Conservation (phyloP, 1,284 basidiomycete genomes). For the Puccinia hordei region DNA sequence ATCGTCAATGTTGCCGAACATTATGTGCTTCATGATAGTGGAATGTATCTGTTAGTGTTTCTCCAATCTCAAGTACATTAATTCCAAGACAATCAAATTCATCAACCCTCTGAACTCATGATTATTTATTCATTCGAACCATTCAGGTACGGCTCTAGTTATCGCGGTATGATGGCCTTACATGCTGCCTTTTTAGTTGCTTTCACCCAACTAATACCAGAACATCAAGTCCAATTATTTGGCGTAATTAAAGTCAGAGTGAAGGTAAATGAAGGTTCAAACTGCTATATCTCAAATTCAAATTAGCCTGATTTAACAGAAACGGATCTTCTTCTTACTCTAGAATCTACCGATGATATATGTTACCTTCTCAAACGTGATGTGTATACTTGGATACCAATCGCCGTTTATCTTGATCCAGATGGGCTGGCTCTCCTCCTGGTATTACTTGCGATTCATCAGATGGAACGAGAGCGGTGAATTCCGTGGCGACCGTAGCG, state of each 20-base stretch:
- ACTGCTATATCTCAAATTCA: background rate
- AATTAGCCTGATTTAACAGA: background rate
- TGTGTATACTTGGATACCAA: conserved; percentile 83
- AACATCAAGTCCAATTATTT: conserved; percentile 92
- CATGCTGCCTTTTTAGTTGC: conserved; percentile 88
- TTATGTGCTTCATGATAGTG: conserved; percentile 34
- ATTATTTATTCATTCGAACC: background rate
- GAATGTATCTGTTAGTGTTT: conserved; percentile 31
- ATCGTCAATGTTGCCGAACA: conserved; percentile 76
- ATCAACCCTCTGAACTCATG: conserved; percentile 12
- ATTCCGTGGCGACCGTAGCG: conserved; percentile 79
- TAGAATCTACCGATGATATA: conserved; percentile 90
- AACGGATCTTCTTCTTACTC: background rate
- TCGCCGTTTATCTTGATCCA: conserved; percentile 95
- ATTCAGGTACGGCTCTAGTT: conserved; percentile 77
- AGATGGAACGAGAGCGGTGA: conserved; percentile 69
- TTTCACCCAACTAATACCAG: conserved; percentile 94
- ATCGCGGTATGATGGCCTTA: conserved; percentile 89
- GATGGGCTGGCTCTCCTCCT: conserved; percentile 94
- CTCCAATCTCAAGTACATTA: background rate
- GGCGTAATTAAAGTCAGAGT: conserved; percentile 82
- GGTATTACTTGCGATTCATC: conserved; percentile 94
- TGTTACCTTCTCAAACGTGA: conserved; percentile 83
- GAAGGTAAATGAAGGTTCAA: conserved; percentile 67
- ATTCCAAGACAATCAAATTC: background rate